Base-by-base conservation (phyloP, 2,329 filamentous ascomycete genomes). In the Thielaviopsis euricoi region DNA sequence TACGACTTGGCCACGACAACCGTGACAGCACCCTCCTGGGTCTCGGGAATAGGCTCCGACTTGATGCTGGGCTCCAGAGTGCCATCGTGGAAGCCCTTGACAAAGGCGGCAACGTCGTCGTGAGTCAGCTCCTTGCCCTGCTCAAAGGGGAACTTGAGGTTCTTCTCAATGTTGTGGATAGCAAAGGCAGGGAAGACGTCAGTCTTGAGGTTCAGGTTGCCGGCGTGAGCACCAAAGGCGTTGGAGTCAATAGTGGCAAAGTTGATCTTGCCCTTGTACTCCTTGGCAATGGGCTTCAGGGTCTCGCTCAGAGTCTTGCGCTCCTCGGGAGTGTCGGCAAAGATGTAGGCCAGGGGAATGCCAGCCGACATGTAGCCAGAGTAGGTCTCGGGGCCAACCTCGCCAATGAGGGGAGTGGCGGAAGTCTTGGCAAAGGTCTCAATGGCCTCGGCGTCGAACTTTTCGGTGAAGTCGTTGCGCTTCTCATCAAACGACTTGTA, bases 401-500 rank as follows among this genome's bases (percentile, higher is more conserved):
- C 93, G 62, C 93, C 93, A 64, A 98, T 85, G 67, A 98, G 78
- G 63, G 93, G 93, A 61, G 87, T 95, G 65, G 90, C 83, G 61
- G 89, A 77, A 53, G 82, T 83, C 79, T 89, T 90, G 71, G 87
- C 82, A 74, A 95, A 98, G 64, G 78, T 78, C 69, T 83, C 80
- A 67, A 98, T 89, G 56, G 82, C 81, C 61, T 90, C 87, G 61
- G 79, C 79, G 49, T 89, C 86, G 67, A 97, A 90, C 71, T 87
- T 84, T 65, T 89, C 86, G 21, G 80, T 76, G 76, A 87, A 95
- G 65, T 84, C 76, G 66, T 83, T 82, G 82, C 95, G 96, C 76
- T 90, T 89, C 76, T 97, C 91, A 68, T 98, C 93, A 67, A 97
- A 98, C 61, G 85, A 79, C 82, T 98, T 97, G 85, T 97, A 97